phyloP scores from a whole-genome alignment of 2,329 filamentous ascomycete genomes.

The Dothidotthia symphoricarpi region DNA sequence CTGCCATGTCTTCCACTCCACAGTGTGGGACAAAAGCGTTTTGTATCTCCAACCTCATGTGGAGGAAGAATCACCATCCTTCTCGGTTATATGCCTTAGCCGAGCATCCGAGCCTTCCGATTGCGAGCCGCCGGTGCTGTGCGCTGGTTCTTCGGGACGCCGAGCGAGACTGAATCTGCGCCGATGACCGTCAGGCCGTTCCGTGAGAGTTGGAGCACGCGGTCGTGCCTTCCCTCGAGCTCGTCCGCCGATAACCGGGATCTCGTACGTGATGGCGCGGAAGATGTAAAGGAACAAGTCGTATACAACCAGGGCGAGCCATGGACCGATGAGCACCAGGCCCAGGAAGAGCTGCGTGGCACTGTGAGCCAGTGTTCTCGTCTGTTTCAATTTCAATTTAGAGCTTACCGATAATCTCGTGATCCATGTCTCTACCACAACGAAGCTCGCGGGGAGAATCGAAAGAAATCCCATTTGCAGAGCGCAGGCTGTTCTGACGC shows the following conservation, averaged over 20 bases:
- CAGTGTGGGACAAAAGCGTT: too few species aligned
- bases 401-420: conserved; percentile 60
- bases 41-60: too few species aligned
- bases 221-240: conserved; percentile 60
- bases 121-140: conserved; percentile 17
- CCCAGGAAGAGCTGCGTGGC: conserved; percentile 58
- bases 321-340: conserved; percentile 61
- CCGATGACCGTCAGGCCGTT: conserved; percentile 54
- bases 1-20: too few species aligned
- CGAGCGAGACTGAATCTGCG: conserved; percentile 46
- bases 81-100: conserved; percentile 25
- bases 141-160: conserved; percentile 21
- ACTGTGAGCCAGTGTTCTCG: conserved; percentile 17
- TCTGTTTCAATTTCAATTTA: neutral
- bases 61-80: too few species aligned
- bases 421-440: conserved; percentile 61
- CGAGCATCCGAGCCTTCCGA: conserved; percentile 29
- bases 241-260: conserved; percentile 61
- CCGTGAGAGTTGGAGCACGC: conserved; percentile 60
- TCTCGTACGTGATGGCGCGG: conserved; percentile 57
- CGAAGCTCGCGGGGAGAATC: conserved; percentile 60
- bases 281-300: conserved; percentile 62
- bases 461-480: conserved; percentile 62
- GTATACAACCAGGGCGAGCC: conserved; percentile 60
- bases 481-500: too few species aligned